Evolutionary conservation across 2,329 filamentous ascomycete species (phyloP).

Genomic region (Penicillium italicum): DNA sequence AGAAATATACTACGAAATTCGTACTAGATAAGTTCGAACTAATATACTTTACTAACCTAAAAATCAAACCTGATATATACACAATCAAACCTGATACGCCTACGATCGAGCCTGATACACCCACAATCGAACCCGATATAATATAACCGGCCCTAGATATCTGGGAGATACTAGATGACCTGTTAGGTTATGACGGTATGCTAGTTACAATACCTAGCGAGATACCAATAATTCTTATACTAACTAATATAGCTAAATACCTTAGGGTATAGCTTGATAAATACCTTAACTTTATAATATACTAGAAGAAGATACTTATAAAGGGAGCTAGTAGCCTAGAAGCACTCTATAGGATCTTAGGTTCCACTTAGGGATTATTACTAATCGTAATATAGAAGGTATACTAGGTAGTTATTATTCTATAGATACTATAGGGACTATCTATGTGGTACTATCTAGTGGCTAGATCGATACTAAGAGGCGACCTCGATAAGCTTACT

Average conservation of each 20-base stretch:
- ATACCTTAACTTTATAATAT: not conserved
- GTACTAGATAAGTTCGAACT: constrained; percentile 10
- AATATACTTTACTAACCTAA: not conserved
- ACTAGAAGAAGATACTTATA: not conserved
- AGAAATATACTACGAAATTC: not conserved
- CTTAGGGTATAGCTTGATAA: constrained; percentile 13
- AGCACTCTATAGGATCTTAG: not conserved
- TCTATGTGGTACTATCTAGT: not conserved
- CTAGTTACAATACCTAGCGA: not conserved
- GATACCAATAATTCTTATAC: not conserved
- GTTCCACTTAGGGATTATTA: not conserved
- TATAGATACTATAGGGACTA: not conserved
- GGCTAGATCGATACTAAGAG: not conserved
- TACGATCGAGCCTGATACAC: too few species aligned
- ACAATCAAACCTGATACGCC: not conserved
- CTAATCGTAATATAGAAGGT: not conserved
- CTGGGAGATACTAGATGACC: not conserved
- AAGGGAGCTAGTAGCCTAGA: constrained; percentile 5
- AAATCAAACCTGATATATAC: too few species aligned
- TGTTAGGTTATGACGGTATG: not conserved
- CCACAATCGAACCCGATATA: too few species aligned
- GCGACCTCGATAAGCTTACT: not conserved
- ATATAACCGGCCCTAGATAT: not conserved
- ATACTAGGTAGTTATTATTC: constrained; percentile 1
- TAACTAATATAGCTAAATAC: not conserved